Evolutionary conservation across 108 stramenopile species (phyloP).

Genomic region (Bacterosira constricta): DNA sequence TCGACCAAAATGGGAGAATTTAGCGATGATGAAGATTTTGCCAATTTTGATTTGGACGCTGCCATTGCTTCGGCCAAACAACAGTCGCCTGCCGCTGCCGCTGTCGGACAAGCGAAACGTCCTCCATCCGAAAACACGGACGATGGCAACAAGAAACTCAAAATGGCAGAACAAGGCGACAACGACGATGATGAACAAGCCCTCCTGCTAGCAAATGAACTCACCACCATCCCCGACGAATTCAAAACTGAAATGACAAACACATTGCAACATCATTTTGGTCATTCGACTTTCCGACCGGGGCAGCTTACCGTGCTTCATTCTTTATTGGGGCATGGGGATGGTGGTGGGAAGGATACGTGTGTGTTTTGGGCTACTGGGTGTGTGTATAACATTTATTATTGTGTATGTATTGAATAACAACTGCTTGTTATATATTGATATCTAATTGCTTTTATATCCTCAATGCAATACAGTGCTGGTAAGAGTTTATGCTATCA

Average conservation of each 20-base stretch:
- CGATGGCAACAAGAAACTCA: not conserved
- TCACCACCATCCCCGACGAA: not conserved
- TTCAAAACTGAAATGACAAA: constrained; percentile 15
- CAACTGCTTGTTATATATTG: too few species aligned
- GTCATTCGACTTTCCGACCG: constrained; percentile 39
- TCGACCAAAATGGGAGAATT: constrained; percentile 5
- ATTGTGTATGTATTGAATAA: too few species aligned
- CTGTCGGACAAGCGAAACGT: too few species aligned
- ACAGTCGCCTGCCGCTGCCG: not conserved
- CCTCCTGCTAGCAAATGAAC: constrained; percentile 17
- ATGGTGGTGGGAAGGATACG: constrained; percentile 54
- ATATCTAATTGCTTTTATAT: too few species aligned
- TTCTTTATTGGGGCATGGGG: constrained; percentile 14
- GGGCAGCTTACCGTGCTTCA: constrained; percentile 42
- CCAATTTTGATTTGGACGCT: constrained; percentile 32
- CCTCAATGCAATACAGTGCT: constrained; percentile 2
- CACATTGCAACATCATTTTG: constrained; percentile 47
- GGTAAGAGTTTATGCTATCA: constrained; percentile 92
- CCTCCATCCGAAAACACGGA: not conserved
- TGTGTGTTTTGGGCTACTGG: constrained; percentile 96
- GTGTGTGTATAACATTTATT: constrained; percentile 2
- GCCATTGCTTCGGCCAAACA: constrained; percentile 1
- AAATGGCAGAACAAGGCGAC: not conserved
- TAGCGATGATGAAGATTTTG: constrained; percentile 29
- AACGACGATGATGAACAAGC: not conserved